Base-by-base conservation (phyloP, 1,284 basidiomycete species). In the Fistulina hepatica region DNA sequence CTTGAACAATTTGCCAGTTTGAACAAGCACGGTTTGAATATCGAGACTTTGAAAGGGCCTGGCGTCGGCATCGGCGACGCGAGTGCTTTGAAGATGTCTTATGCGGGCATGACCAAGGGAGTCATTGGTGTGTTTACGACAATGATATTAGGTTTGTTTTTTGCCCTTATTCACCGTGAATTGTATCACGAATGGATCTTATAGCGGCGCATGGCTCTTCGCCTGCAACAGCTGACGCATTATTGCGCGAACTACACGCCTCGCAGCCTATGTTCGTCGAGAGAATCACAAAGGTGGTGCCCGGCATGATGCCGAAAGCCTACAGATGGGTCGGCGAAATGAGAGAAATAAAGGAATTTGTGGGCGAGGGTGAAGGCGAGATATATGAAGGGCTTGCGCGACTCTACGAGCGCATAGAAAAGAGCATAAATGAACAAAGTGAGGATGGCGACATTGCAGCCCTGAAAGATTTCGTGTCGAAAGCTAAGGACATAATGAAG, bases 11-110 rank as follows among this genome's bases (percentile, higher is more conserved):
- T 77, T 41, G 59, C 51, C 10, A 50, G 42, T 1, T 50, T 73
- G 19, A 53, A 56, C 5, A 49, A 59, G 40, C 63, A 60, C 43
- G 72, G 73, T 6, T 45, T 74, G 25, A 69, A 65, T 47, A 56
- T 71, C 9, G 63, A 59, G 7, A 46, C 59, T 2, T 48, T 76
- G 46, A 61, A 50, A 21, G 69, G 65, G 12, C 64, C 69, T 38
- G 67, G 64, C 16, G 61, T 57, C 2, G 65, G 64, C 1, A 55
- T 75, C 13, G 71, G 76, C 5, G 71, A 69, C 45, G 74, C 74
- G 4, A 77, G 72, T 46, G 72, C 72, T 4, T 50, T 76, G 43
- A 76, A 76, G 53, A 75, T 76, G 73, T 70, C 71, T 12, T 73
- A 77, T 51, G 71, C 71, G 38, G 73, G 70, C 4, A 71, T 77